Evolutionary conservation across 2,329 filamentous ascomycete species (phyloP).

Genomic region (Allantophomopsis lycopodina): DNA sequence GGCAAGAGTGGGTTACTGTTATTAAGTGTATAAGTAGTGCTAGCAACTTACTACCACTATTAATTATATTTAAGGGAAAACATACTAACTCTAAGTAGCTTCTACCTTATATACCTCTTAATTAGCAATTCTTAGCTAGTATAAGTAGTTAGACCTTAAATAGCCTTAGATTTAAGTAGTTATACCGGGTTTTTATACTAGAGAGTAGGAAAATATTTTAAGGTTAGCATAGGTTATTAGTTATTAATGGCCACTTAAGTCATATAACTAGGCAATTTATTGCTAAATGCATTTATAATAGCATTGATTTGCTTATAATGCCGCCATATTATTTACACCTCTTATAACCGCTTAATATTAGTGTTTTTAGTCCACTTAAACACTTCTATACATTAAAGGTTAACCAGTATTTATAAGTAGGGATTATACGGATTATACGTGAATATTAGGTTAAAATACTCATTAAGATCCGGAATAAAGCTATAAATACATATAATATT

Average conservation of each 20-base stretch:
- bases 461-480: too few species aligned
- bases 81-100: not conserved
- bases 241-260: slow-evolving; percentile 1
- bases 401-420: too few species aligned
- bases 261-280: slow-evolving; percentile 1
- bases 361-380: not conserved
- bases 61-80: slow-evolving; percentile 1
- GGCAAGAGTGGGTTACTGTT: not conserved
- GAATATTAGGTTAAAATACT: too few species aligned
- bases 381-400: slow-evolving; percentile 8
- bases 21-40: not conserved
- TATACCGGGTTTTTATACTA: not conserved
- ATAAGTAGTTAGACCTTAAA: slow-evolving; percentile 1
- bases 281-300: not conserved
- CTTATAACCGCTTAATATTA: not conserved
- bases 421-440: too few species aligned
- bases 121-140: not conserved
- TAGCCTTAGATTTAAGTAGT: not conserved
- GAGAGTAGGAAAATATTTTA: not conserved
- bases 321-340: not conserved
- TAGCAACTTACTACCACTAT: not conserved
- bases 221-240: not conserved
- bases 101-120: not conserved
- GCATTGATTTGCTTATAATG: not conserved
- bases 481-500: too few species aligned